Base-by-base conservation (phyloP, 805 yeast species). In the Candida michaelii region DNA sequence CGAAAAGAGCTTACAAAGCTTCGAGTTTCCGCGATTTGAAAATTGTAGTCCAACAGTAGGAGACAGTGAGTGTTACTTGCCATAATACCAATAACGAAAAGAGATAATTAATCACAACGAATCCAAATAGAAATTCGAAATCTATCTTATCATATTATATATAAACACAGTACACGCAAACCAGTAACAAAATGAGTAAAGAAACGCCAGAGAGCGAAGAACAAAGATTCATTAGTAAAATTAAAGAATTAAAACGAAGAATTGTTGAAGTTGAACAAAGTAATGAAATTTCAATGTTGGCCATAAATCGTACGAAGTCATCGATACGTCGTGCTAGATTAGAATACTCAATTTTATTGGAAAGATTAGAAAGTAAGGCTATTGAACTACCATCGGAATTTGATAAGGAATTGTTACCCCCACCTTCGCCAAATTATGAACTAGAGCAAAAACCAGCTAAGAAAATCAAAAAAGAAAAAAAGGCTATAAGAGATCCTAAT, bases 271-370 rank as follows among this genome's bases (percentile, higher is more conserved):
- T 89, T 24, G 95, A 89, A 55, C 82, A 79, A 40, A 80, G 80
- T 54, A 91, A 89, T 60, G 93, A 87, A 57, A 66, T 80, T 6
- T 79, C 89, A 41, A 76, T 89, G 0, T 65, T 89, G 23, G 86
- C 93, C 1, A 79, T 93, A 25, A 77, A 83, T 12, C 78, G 96
- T 52, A 82, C 95, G 10, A 80, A 86, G 49, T 74, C 80, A 19
- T 79, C 89, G 7, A 81, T 90, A 27, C 80, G 88, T 52, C 70
- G 97, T 49, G 70, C 88, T 35, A 77, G 96, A 44, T 73, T 89
- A 34, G 98, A 93, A 58, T 85, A 93, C 55, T 77, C 90, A 1
- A 68, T 91, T 10, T 66, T 93, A 23, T 65, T 90, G 33, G 97
- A 91, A 58, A 74, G 86, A 46, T 73, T 93, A 31, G 97, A 90